Base-by-base conservation (phyloP, 108 stramenopile species). In the Thalassiosira profunda region DNA sequence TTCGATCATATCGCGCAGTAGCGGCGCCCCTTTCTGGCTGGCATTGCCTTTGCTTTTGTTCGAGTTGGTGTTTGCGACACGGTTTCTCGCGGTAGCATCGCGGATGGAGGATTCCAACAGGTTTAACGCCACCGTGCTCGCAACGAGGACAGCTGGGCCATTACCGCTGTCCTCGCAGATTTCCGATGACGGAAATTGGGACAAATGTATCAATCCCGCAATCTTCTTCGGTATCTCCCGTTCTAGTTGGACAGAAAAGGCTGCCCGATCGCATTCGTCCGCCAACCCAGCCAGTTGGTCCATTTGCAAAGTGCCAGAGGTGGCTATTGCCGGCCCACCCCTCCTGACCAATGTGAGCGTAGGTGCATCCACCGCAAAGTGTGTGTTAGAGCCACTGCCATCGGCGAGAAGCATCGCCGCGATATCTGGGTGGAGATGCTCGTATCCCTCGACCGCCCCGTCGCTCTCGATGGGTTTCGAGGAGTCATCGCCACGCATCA, bases 21-120 rank as follows among this genome's bases (percentile, higher is more conserved):
- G 59, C n/a, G 70, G 70, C 20, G 58, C 63, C 30, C 65, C 64
- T 42, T 18, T 62, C 24, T 14, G 49, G 34, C 18, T 58, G 6
- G 37, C 9, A 14, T 52, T 58, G 26, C 14, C 7, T 3, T 21
- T 48, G 18, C 44, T 6, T 10, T 26, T 48, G 20, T 63, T 26
- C 6, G 12, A 7, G 55, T 42, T 54, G 21, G 38, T 15, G 26
- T 61, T 47, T 46, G 3, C n/a, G 46, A 21, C 14, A 20, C 30
- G 37, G 34, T 25, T 4, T 40, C 23, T 28, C 25, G 4, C 35
- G 12, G 53, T 25, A 25, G 45, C 35, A 20, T 36, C 10, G 8
- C 84, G 68, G 41, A 88, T 84, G 0, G 87, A 80, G 18, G 82
- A 81, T 53, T 88, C 87, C 28, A 88, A 35, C 12, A 60, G 47